A percentile compares a stretch with the other conserved stretches of the same genome.
Conservation (phyloP, 2,329 filamentous ascomycete species). For the Didymella sp. region DNA sequence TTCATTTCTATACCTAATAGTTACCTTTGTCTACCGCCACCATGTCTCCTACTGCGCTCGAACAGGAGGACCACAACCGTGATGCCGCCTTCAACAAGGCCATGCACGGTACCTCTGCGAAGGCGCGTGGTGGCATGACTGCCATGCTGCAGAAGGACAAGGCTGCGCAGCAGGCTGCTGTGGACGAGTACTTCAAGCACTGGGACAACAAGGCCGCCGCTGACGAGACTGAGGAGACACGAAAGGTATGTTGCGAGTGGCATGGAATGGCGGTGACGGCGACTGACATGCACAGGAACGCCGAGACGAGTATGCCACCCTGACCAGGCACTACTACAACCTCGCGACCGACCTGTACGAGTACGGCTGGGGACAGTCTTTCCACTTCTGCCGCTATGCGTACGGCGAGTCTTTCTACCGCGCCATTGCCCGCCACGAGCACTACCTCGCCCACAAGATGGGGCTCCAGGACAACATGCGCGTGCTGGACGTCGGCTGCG, state of each 20-base stretch:
- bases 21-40: slow-evolving; percentile 29
- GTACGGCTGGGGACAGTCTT: slow-evolving; percentile 94
- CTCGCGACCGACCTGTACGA: slow-evolving; percentile 96
- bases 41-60: slow-evolving; percentile 68
- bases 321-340: slow-evolving; percentile 97
- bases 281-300: slow-evolving; percentile 65
- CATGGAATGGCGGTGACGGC: slow-evolving; percentile 2
- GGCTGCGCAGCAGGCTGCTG: slow-evolving; percentile 77
- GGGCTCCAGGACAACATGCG: slow-evolving; percentile 84
- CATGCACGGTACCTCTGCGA: slow-evolving; percentile 77
- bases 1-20: slow-evolving; percentile 10
- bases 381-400: slow-evolving; percentile 97
- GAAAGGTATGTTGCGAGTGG: slow-evolving; percentile 65
- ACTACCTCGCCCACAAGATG: slow-evolving; percentile 93
- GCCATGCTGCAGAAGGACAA: slow-evolving; percentile 88
- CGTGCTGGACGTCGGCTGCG: slow-evolving; percentile 95
- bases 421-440: slow-evolving; percentile 94
- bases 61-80: slow-evolving; percentile 81
- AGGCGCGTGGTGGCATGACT: slow-evolving; percentile 73
- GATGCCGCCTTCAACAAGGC: slow-evolving; percentile 92
- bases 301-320: slow-evolving; percentile 86
- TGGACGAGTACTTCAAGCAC: slow-evolving; percentile 95
- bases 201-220: slow-evolving; percentile 85
- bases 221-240: slow-evolving; percentile 81
- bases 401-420: slow-evolving; percentile 85